Base-by-base conservation (phyloP, 2,329 filamentous ascomycete species). In the Colletotrichum cordylinicola region DNA sequence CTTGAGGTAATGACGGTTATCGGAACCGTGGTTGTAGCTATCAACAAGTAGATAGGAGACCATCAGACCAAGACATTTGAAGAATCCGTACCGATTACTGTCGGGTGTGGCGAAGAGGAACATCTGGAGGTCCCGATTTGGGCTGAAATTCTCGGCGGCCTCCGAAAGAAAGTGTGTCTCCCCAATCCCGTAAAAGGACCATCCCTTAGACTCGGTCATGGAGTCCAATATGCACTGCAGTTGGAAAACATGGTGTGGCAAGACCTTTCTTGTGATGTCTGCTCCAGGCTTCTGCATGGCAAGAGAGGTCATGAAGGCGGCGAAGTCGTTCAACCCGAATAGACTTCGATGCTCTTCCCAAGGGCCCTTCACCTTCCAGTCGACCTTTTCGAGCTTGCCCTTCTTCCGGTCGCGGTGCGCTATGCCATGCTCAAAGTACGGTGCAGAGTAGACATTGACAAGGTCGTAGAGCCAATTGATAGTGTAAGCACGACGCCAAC, bases 391-490 rank as follows among this genome's bases (percentile, higher is more conserved):
- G n/a, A 64, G 21, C 13, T 35, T 33, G 10, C n/a, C 5, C 21
- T n/a, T 12, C 7, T 16, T 27, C 10, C 27, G 27, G 15, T 52
- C 24, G 10, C 27, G 39, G 6, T n/a, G 12, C 16, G 39, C 61
- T 33, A 64, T 21, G 8, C 61, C 61, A 29, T 64, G 31, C 16
- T 66, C 24, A 27, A 66, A 33, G 37, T 24, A 64, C 16, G 85
- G 79, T 4, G 80, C 78, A 0, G 85, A 86, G 70, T 84, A 88
- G 7, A 87, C 52, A 65, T 88, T 89, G 77, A 90, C 86, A 6
- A 90, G 78, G 69, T 89, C 87, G 74, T 89, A 90, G 0, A 90
- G 83, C 88, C 87, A 89, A 74, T 86, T 88, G 74, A 90, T 88
- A 4, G 86, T 88, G 68, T 88, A 90, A 1, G 79, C 77, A 2